Percentiles rank a stretch among this genome's conserved stretches.
phyloP scores from a whole-genome alignment of 345 rosid species.

The Alliaria petiolata region DNA sequence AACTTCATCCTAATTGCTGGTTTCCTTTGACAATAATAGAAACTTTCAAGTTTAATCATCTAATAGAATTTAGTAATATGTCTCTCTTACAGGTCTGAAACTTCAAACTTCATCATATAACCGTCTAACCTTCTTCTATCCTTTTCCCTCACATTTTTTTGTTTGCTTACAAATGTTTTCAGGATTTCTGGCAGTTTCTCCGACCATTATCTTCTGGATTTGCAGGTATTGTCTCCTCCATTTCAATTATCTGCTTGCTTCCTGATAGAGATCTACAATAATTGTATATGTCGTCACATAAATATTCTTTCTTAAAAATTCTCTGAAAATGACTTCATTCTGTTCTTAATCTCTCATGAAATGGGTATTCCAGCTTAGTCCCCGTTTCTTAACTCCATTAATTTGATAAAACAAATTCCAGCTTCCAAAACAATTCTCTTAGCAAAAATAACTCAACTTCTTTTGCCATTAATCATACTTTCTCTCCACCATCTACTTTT shows the following conservation, averaged over 20 bases:
- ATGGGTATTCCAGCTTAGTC: background rate
- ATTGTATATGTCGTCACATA: background rate
- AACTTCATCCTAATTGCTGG: background rate
- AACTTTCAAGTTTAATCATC: background rate
- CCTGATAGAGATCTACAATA: background rate
- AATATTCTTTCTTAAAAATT: background rate
- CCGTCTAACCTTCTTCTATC: background rate
- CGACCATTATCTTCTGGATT: slow-evolving; percentile 22
- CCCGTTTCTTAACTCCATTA: background rate
- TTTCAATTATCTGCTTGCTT: background rate
- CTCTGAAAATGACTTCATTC: background rate
- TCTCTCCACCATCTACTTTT: background rate
- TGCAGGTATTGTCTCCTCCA: background rate
- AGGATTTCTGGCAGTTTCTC: slow-evolving; percentile 32
- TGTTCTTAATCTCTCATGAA: background rate
- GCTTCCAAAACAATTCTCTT: background rate
- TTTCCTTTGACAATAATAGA: background rate
- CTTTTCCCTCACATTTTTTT: background rate
- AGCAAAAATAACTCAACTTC: background rate
- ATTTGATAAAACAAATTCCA: background rate
- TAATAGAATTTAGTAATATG: background rate
- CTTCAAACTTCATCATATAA: background rate
- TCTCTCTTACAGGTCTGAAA: slow-evolving; percentile 30
- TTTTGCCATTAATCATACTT: background rate
- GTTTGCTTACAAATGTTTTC: background rate